These are phyloP conservation scores for Pythium scleroteichum DNA, from an alignment of 352 stramenopile genomes.

Conservation along the genomic window DNA sequence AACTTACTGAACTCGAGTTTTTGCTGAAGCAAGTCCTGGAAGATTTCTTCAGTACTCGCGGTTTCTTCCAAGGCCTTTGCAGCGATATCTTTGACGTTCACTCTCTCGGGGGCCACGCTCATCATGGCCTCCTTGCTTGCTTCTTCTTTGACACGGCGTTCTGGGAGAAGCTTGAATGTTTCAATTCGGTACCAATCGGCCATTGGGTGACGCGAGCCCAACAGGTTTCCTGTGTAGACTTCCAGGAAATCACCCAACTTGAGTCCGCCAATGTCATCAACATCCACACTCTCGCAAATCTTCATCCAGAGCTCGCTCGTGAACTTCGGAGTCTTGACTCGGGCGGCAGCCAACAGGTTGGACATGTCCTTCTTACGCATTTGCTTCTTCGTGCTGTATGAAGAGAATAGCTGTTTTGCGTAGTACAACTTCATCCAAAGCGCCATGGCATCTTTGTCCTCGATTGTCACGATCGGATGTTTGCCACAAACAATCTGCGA, in stretches of 20 bases:
- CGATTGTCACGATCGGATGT: constrained; percentile 33
- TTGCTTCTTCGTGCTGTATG: constrained; percentile 37
- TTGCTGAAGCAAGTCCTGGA: constrained; percentile 43
- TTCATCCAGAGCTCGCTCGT: constrained; percentile 41
- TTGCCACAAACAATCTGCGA: constrained; percentile 41
- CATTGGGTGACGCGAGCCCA: constrained; percentile 45
- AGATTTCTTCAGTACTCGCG: constrained; percentile 49
- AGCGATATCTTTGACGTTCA: constrained; percentile 51
- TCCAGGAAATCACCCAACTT: constrained; percentile 40
- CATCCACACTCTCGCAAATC: constrained; percentile 40
- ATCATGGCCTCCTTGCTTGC: constrained; percentile 46
- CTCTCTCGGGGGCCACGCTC: constrained; percentile 47
- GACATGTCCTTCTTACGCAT: constrained; percentile 47
- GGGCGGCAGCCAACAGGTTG: constrained; percentile 41
- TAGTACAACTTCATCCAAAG: constrained; percentile 58
- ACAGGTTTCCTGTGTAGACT: constrained; percentile 37
- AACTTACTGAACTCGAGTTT: constrained; percentile 53
- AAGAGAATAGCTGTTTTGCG: constrained; percentile 46
- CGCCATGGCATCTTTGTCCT: constrained; percentile 39
- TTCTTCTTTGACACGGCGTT: constrained; percentile 35
- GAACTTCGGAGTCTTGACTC: constrained; percentile 43
- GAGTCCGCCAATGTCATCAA: constrained; percentile 39
- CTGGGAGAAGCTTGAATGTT: constrained; percentile 53
- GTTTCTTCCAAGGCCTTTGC: constrained; percentile 42
- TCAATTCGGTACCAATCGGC: constrained; percentile 61